Evolutionary conservation across 345 rosid genomes (phyloP), one percentile per base, ranked within the genome.

Genomic region (Salix purpurea): DNA sequence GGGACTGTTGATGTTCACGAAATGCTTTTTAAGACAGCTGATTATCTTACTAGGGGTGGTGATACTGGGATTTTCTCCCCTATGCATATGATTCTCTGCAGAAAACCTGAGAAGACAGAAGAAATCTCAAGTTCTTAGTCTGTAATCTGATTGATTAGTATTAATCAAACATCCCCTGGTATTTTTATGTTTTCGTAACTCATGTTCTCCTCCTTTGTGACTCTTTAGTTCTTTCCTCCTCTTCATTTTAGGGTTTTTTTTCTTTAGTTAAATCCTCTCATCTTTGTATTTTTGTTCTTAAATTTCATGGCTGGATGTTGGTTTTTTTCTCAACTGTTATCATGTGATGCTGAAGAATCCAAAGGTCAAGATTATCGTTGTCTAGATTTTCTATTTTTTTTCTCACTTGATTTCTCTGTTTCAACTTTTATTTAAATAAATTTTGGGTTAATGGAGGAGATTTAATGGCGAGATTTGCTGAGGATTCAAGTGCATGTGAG

Each of bases 1-100:
- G 99, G 99, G 24, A 91, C 97, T 23, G 97, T 91, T 12, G 99
- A 91, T 76, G 99, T 95, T 65, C 99, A 95, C 77, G 92, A 93
- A 71, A 91, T 95, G 97, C 90, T 95, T 34, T 91, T 89, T 80
- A 86, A 87, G 83, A 90, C 97, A 9, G 99, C 97, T 14, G 94
- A 91, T 86, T 84, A 86, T 74, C 85, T 95, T 83, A 91, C 92
- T 24, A 82, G 81, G 65, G 99, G 97, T 0, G 99, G 97, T 4
- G 97, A 95, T 70, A 84, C 87, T 46, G 99, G 90, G n/a, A 95
- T 95, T 21, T 95, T 95, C 85, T 52, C 89, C 36, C 99, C 99
- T 34, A 95, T 95, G 99, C 92, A 95, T 81, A 93, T 95, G 97
- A 81, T 93, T 62, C 97, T 95, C 82, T 89, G 93, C 86, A 88